Evolutionary conservation across 352 stramenopile species (phyloP).

Genomic region (Phytophthora boehmeriae): DNA sequence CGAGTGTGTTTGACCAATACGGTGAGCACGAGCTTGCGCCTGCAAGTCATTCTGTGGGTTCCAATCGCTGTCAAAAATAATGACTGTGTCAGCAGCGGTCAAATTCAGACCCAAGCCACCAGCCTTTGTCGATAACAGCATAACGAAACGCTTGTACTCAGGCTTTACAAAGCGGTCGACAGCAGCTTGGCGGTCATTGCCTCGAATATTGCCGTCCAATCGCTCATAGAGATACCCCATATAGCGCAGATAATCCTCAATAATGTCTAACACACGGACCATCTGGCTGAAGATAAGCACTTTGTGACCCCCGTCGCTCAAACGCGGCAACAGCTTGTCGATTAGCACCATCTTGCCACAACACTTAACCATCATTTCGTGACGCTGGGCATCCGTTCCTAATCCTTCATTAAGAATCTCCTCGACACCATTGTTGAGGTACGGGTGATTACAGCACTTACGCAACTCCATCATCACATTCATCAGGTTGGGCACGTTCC

Average conservation of each 20-base stretch:
- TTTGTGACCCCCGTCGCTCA: constrained; percentile 97
- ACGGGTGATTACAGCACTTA: constrained; percentile 93
- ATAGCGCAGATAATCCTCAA: constrained; percentile 98
- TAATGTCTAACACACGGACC: constrained; percentile 99
- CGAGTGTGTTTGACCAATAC: constrained; percentile 91
- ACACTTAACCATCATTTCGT: constrained; percentile 96
- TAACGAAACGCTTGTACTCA: constrained; percentile 95
- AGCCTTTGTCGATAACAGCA: constrained; percentile 98
- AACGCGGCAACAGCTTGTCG: constrained; percentile 97
- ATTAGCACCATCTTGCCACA: constrained; percentile 99
- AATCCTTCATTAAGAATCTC: constrained; percentile 87
- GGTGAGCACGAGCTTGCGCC: constrained; percentile 90
- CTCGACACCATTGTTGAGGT: constrained; percentile 94
- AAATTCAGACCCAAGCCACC: constrained; percentile 95
- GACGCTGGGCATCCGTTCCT: constrained; percentile 71
- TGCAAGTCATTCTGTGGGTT: constrained; percentile 98
- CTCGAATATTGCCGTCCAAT: constrained; percentile 97
- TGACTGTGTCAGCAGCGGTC: constrained; percentile 94
- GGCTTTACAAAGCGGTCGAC: constrained; percentile 91
- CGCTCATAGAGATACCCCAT: constrained; percentile 95
- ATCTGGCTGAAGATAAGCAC: constrained; percentile 99
- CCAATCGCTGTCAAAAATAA: constrained; percentile 99
- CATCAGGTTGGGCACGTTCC: constrained; percentile 91
- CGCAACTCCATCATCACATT: constrained; percentile 94
- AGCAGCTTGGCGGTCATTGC: constrained; percentile 86